Base-by-base conservation (phyloP, 371 early-diverging fungal genomes). In the Mortierella sp. region DNA sequence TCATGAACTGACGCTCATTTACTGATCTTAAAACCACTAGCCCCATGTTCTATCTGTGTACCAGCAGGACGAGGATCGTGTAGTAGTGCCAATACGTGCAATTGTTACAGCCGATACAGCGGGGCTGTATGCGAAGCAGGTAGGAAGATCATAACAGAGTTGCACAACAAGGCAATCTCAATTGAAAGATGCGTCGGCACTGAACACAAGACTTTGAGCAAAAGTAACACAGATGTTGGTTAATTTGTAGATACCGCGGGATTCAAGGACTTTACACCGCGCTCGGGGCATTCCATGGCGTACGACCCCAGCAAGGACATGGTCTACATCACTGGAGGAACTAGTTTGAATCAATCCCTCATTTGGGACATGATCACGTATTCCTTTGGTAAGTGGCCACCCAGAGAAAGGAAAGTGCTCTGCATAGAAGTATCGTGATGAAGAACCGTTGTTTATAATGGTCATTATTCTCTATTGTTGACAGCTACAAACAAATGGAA, bases 281-380 rank as follows among this genome's bases (percentile, higher is more conserved):
- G 77, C 6, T 77, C 77, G 1, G 70, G 66, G 43, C 77, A 77
- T 52, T 57, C 77, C 1, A 77, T 77, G 77, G 77, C 63, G 0
- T 77, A 70, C 44, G 70, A 77, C 28, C 40, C 62, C 2, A 5
- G 3, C 51, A 70, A 70, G 27, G 77, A 77, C 9, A 51, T 77
- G 62, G 77, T 77, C 40, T 77, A 77, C 43, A 77, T 77, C 43
- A 69, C 46, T 43, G 77, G 77, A 7, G 77, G 77, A 44, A 62
- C 66, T 8, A 69, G 65, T 39, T 43, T 65, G 3, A 34, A 45
- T 7, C 39, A 29, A 9, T 16, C 48, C 21, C 54, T 31, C 28
- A 51, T 69, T 34, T 55, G 70, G 59, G 77, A 77, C 31, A 14
- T 70, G 24, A 48, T 77, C 12, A 65, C 63, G 4, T 77, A 77